Conservation (phyloP, 176 grass and related monocot genomes). For the Chloris gayana region DNA sequence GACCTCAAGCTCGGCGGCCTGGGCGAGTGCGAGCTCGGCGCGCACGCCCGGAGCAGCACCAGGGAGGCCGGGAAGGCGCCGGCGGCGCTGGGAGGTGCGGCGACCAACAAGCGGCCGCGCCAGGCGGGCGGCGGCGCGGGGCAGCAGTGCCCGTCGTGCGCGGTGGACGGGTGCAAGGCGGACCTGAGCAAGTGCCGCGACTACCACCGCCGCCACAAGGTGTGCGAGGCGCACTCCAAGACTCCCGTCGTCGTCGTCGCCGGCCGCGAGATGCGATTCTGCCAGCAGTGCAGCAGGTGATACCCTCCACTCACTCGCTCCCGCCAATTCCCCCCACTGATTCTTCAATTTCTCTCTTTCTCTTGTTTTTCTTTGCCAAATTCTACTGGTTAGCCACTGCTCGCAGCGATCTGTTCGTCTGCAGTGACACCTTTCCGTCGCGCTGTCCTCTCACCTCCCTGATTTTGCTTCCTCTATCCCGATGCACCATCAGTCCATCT, state of each 20-base stretch:
- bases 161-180: slow-evolving; percentile 80
- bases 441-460: no score
- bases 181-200: slow-evolving; percentile 88
- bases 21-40: slow-evolving; percentile 43
- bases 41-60: neutral
- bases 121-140: slow-evolving; percentile 7
- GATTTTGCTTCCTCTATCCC: neutral
- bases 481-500: neutral
- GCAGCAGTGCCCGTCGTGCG: slow-evolving; percentile 58
- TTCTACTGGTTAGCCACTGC: neutral
- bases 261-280: slow-evolving; percentile 86
- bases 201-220: slow-evolving; percentile 90
- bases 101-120: slow-evolving; percentile 33
- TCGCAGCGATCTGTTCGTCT: neutral
- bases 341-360: neutral
- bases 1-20: slow-evolving; percentile 82
- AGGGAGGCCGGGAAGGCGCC: slow-evolving; percentile 16
- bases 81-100: neutral
- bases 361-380: neutral
- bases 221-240: slow-evolving; percentile 85
- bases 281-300: slow-evolving; percentile 98
- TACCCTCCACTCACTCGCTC: neutral
- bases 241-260: slow-evolving; percentile 73
- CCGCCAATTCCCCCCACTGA: neutral
- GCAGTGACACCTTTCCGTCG: neutral